Conservation (phyloP, 148 eudicot species). For the Silene conica region DNA sequence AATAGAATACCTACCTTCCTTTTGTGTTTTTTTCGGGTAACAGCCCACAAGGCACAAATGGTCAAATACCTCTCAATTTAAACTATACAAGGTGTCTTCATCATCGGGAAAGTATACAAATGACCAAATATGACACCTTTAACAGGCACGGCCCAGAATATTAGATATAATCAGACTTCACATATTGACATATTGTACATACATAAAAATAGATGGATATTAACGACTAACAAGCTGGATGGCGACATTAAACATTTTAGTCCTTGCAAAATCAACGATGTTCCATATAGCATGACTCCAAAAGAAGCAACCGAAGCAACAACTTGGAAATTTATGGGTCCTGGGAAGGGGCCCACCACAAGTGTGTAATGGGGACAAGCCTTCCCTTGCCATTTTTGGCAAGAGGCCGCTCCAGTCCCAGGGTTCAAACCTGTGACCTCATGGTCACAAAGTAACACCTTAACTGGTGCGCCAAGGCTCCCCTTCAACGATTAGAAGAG, state of each 20-base stretch:
- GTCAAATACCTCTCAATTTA: background rate
- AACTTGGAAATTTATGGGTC: too few relatives aligned
- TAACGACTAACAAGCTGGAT: background rate
- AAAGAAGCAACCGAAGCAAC: too few relatives aligned
- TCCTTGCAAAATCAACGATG: background rate
- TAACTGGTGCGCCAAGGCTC: too few relatives aligned
- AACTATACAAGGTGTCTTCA: background rate
- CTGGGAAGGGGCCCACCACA: too few relatives aligned
- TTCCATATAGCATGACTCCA: background rate
- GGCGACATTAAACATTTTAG: background rate
- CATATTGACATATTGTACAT: too few relatives aligned
- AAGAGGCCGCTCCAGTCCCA: too few relatives aligned
- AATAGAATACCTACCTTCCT: background rate
- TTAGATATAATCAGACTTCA: background rate
- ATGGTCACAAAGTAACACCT: too few relatives aligned
- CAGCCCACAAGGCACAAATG: too few relatives aligned
- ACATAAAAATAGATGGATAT: background rate
- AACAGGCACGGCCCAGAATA: constrained; percentile 5
- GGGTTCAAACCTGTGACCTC: too few relatives aligned
- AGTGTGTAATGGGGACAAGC: too few relatives aligned
- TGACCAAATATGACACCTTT: background rate
- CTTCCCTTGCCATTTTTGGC: too few relatives aligned
- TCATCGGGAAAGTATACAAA: background rate
- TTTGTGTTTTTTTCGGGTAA: too few relatives aligned
- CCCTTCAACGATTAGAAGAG: background rate